Conservation (phyloP, 1,284 basidiomycete genomes). For the Ganoderma resinaceum region DNA sequence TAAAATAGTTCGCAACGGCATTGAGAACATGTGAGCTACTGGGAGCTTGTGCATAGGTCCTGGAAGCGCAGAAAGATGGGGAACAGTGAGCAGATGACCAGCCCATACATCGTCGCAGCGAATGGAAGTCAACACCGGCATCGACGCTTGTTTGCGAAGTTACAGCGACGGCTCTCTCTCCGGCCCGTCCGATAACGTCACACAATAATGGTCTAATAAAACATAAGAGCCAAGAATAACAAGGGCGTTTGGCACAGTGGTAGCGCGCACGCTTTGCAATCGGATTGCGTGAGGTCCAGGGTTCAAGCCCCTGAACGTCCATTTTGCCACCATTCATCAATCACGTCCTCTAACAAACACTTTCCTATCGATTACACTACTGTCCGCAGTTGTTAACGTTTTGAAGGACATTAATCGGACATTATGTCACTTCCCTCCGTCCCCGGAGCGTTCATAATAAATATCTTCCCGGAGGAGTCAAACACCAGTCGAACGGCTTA, state of each 20-base stretch:
- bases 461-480: background rate
- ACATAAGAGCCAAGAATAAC: fast-evolving
- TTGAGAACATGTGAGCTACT: background rate
- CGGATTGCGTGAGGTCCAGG: slow-evolving; percentile 15
- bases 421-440: background rate
- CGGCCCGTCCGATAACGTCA: background rate
- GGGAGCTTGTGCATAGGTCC: background rate
- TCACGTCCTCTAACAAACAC: too few species aligned
- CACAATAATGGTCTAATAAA: background rate
- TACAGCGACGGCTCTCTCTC: slow-evolving; percentile 2
- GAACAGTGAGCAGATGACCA: slow-evolving; percentile 2
- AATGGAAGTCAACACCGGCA: background rate
- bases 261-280: slow-evolving; percentile 19
- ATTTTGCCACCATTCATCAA: slow-evolving; percentile 5
- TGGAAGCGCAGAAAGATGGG: background rate
- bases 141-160: background rate
- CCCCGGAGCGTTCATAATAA: background rate
- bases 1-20: background rate
- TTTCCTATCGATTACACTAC: too few species aligned
- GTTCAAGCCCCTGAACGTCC: slow-evolving; percentile 19
- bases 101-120: background rate
- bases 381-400: background rate
- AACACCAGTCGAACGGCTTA: too few species aligned
- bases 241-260: slow-evolving; percentile 19
- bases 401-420: background rate